Base-by-base conservation (phyloP, 768 basidiomycete genomes). In the Psilocybe tampanensis region DNA sequence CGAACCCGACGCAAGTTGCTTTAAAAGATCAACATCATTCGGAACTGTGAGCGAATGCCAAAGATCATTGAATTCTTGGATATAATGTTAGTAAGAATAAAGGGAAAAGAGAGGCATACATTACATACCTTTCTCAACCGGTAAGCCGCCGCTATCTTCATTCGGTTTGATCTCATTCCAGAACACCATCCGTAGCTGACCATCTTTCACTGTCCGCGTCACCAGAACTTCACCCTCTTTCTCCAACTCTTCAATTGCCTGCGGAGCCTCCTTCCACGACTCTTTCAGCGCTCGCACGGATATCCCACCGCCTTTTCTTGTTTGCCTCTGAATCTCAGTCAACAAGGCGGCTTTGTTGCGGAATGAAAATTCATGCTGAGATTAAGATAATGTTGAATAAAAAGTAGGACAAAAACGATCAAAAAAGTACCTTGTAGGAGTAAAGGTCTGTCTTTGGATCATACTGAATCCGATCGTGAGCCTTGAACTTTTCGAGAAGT, bases 21-120 rank as follows among this genome's bases (percentile, higher is more conserved):
- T 86, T 54, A 89, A 77, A 2, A 96, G 72, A 65, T 95, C 92
- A 22, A 90, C 90, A 42, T 94, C 92, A 52, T 90, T 90, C 1
- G 94, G 94, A 1, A 94, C 89, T 64, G 86, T 87, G 17, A 95
- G 77, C 3, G 81, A 80, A 70, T 92, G 91, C 94, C 95, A 96
- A 17, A 95, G 74, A 63, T 94, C 90, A 50, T 81, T 75, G 67
- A 96, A 96, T 71, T 96, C 94, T 96, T 70, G 50, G 52, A 56
- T 15, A 53, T 53, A n/a, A n/a, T n/a, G n/a, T 43, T 32, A 24
- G 52, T 60, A 7, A 66, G 58, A 29, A 50, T 19, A 58, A 8
- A 54, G 22, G 45, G 18, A 26, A 29, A 22, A n/a, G 47, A 49
- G 42, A 6, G 1, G 18, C 15, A 17, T n/a, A 23, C 13, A 8